A percentile compares a stretch with the other conserved stretches of the same genome.
These are phyloP conservation scores for Sodiomyces alkalinus DNA, from an alignment of 2,329 filamentous ascomycete genomes.

Conservation along the genomic window DNA sequence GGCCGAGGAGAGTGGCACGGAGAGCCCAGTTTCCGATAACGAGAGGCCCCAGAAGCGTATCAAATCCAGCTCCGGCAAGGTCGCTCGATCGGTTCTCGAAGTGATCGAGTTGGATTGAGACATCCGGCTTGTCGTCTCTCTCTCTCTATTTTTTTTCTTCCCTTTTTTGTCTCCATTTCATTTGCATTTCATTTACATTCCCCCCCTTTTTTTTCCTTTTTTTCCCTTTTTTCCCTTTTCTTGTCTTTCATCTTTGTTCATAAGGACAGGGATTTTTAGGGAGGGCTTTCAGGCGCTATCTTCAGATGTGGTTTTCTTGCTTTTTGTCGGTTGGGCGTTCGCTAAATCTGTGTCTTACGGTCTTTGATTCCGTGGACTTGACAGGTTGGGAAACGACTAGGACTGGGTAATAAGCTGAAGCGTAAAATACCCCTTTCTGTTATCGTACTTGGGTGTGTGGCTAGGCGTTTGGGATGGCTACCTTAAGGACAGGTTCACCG, in stretches of 20 bases:
- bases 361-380: too few species aligned
- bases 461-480: too few species aligned
- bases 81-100: conserved; percentile 2
- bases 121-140: background rate
- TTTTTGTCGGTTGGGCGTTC: too few species aligned
- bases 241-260: background rate
- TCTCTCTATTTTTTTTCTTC: background rate
- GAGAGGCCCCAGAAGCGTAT: conserved; percentile 5
- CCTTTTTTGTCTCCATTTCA: background rate
- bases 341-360: too few species aligned
- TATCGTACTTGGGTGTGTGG: too few species aligned
- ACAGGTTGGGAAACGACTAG: too few species aligned
- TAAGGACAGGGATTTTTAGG: too few species aligned
- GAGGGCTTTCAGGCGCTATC: too few species aligned
- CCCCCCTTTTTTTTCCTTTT: background rate
- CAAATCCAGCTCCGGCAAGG: conserved; percentile 1
- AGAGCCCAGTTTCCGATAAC: background rate
- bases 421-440: too few species aligned
- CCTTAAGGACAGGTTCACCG: too few species aligned
- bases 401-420: too few species aligned
- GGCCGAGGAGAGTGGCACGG: conserved; percentile 12
- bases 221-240: background rate
- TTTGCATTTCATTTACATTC: background rate
- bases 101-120: conserved; percentile 8
- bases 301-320: too few species aligned